phyloP scores from a whole-genome alignment of 2,329 filamentous ascomycete genomes.

The Aspergillus puulaauensis region DNA sequence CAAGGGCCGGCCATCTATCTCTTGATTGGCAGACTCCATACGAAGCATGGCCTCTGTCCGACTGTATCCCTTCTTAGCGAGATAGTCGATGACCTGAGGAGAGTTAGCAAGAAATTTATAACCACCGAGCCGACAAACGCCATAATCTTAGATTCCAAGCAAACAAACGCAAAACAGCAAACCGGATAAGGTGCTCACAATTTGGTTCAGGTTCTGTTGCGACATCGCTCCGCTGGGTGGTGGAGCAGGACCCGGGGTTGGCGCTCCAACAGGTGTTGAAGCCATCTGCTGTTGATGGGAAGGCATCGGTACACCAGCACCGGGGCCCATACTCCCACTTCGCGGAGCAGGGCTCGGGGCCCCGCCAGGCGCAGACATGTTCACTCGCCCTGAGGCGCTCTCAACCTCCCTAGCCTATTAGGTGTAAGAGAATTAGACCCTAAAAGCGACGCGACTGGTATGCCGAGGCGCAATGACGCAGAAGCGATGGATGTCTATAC shows the following conservation, averaged over 20 bases:
- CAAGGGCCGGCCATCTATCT: slow-evolving; percentile 76
- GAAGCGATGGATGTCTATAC: slow-evolving; percentile 11
- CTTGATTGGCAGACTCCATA: slow-evolving; percentile 81
- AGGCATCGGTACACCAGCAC: slow-evolving; percentile 39
- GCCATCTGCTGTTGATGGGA: slow-evolving; percentile 46
- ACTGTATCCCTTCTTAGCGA: slow-evolving; percentile 92
- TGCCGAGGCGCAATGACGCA: slow-evolving; percentile 7
- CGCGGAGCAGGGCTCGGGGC: slow-evolving; percentile 50
- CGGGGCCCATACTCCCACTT: slow-evolving; percentile 50
- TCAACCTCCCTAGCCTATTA: neutral
- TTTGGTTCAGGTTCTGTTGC: slow-evolving; percentile 91
- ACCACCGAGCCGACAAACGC: neutral
- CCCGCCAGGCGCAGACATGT: slow-evolving; percentile 47
- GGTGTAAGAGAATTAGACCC: neutral
- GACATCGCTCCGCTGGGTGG: slow-evolving; percentile 56
- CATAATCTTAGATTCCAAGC: neutral
- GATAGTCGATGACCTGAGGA: slow-evolving; percentile 80
- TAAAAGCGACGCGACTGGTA: neutral
- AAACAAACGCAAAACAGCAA: slow-evolving; percentile 7
- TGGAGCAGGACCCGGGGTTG: slow-evolving; percentile 39
- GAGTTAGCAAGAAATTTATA: slow-evolving; percentile 6
- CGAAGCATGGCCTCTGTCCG: slow-evolving; percentile 89
- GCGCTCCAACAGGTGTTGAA: slow-evolving; percentile 47
- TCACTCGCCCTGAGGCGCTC: slow-evolving; percentile 3
- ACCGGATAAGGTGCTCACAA: slow-evolving; percentile 62